Percentiles rank a stretch among this genome's conserved stretches.
Evolutionary conservation across 768 basidiomycete genomes (phyloP).

Genomic region (Royoungia palumana): DNA sequence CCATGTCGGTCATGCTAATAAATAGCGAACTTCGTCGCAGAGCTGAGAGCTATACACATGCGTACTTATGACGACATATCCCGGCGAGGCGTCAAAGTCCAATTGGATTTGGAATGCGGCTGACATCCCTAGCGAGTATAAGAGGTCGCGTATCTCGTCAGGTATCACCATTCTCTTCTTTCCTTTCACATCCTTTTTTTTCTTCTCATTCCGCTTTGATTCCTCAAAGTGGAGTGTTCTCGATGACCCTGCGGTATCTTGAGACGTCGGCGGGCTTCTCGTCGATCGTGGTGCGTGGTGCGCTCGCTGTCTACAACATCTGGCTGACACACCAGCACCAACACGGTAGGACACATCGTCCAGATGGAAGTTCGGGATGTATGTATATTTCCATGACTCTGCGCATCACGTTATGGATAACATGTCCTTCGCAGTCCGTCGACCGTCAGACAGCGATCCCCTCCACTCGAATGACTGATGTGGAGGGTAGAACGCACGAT

Average conservation of each 20-base stretch:
- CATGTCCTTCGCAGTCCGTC: not conserved
- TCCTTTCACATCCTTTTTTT: not conserved
- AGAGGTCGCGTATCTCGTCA: not conserved
- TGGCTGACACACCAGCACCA: not conserved
- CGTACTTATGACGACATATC: too few species aligned
- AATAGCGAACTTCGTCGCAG: too few species aligned
- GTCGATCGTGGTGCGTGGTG: not conserved
- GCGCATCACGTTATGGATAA: not conserved
- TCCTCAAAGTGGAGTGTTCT: not conserved
- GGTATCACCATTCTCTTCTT: conserved; percentile 2
- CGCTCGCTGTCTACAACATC: not conserved
- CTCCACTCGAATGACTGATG: not conserved
- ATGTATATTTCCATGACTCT: not conserved
- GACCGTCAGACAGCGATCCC: not conserved
- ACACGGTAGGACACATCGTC: not conserved
- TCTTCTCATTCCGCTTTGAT: not conserved
- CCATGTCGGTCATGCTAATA: too few species aligned
- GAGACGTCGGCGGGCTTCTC: not conserved
- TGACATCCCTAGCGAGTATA: not conserved
- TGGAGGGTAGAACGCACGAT: conserved; percentile 1
- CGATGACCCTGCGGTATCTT: not conserved
- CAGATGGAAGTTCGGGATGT: not conserved
- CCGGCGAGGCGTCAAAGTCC: too few species aligned
- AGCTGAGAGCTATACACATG: too few species aligned
- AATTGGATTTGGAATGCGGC: not conserved